A percentile compares a stretch with the other conserved stretches of the same genome.
These are phyloP conservation scores for Penicillium sp. DNA, from an alignment of 2,329 filamentous ascomycete species.

Conservation along the genomic window DNA sequence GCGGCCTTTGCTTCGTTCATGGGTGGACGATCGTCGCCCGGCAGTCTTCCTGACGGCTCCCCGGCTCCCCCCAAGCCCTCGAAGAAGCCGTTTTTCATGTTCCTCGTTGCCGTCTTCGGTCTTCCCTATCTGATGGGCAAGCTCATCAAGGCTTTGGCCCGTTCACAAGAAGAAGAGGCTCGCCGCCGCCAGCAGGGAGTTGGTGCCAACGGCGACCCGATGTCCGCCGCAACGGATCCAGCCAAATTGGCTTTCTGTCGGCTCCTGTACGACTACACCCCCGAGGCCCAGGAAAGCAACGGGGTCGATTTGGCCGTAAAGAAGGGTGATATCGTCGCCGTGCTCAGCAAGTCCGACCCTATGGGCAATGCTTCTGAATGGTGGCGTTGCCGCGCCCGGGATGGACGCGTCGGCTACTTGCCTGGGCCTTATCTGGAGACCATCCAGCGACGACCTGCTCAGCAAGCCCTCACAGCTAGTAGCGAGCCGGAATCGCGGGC, in stretches of 20 bases:
- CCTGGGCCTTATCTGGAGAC: conserved; percentile 83
- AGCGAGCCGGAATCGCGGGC: conserved; percentile 45
- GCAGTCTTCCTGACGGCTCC: conserved; percentile 58
- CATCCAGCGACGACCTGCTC: conserved; percentile 52
- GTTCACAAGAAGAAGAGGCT: conserved; percentile 73
- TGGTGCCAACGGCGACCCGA: conserved; percentile 45
- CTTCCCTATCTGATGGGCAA: conserved; percentile 97
- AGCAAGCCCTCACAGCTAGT: conserved; percentile 42
- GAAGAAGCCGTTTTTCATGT: conserved; percentile 93
- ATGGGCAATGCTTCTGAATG: conserved; percentile 89
- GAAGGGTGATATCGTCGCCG: conserved; percentile 92
- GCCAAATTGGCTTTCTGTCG: conserved; percentile 95
- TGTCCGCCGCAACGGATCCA: conserved; percentile 61
- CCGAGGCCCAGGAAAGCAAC: conserved; percentile 57
- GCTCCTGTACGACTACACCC: conserved; percentile 87
- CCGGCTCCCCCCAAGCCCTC: conserved; percentile 66
- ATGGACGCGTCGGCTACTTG: conserved; percentile 85
- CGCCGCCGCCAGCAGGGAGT: conserved; percentile 48
- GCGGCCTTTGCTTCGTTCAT: conserved; percentile 87
- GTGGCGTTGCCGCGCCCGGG: conserved; percentile 90
- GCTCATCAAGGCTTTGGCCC: conserved; percentile 77
- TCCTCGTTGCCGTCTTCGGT: conserved; percentile 88
- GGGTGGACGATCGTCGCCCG: conserved; percentile 52
- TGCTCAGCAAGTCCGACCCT: conserved; percentile 86
- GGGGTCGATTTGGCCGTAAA: conserved; percentile 85